A percentile compares a stretch with the other conserved stretches of the same genome.
Evolutionary conservation across 1,139 yeast genomes (phyloP).

Genomic region (Hyphopichia burtonii): DNA sequence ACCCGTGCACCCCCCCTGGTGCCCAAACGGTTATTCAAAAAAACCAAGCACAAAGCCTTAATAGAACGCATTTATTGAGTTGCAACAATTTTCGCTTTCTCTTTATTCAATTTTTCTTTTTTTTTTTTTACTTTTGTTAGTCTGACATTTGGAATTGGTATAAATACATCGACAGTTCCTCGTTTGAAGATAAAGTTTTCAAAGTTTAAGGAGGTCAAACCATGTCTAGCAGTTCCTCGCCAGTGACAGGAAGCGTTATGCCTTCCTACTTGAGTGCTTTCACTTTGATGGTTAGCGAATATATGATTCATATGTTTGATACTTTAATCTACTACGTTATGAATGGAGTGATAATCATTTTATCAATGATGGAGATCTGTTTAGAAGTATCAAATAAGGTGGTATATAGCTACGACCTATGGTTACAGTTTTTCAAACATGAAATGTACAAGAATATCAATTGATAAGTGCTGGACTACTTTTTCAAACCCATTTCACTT

Average conservation of each 20-base stretch:
- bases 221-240: background rate
- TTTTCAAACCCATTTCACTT: background rate
- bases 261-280: background rate
- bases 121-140: no score
- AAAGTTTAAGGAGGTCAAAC: background rate
- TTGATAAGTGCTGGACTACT: no score
- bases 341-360: conserved; percentile 3
- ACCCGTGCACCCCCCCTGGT: no score
- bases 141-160: no score
- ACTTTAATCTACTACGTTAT: conserved; percentile 3
- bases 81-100: no score
- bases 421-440: conserved; percentile 5
- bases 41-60: no score
- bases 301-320: conserved; percentile 1
- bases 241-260: background rate
- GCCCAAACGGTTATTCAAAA: no score
- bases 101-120: no score
- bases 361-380: conserved; percentile 1
- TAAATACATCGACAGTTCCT: no score
- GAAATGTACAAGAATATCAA: conserved; percentile 6
- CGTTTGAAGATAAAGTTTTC: no score
- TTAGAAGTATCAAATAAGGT: conserved; percentile 3
- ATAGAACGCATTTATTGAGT: no score
- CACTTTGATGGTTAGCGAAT: background rate
- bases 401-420: conserved; percentile 2